phyloP scores from a whole-genome alignment of 2,329 filamentous ascomycete genomes.

The Fusarium mangiferae region DNA sequence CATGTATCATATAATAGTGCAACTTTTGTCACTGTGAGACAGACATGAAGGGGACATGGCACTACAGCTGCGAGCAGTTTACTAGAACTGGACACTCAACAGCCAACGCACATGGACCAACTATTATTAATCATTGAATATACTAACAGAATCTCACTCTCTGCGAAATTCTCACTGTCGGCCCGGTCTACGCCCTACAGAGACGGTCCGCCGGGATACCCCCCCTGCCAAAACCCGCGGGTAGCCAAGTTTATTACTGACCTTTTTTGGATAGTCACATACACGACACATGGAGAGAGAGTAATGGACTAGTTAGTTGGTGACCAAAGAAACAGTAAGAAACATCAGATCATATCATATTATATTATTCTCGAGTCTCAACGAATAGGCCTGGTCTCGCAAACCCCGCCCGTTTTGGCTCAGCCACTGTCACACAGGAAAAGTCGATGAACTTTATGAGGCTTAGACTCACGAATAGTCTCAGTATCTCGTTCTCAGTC shows the following conservation, averaged over 20 bases:
- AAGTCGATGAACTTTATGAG: not conserved
- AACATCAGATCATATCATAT: conserved; percentile 1
- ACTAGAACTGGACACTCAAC: not conserved
- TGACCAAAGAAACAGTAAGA: not conserved
- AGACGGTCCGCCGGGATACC: conserved; percentile 8
- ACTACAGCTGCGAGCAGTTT: not conserved
- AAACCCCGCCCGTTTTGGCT: not conserved
- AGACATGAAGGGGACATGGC: not conserved
- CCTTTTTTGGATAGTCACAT: not conserved
- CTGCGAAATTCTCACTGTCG: not conserved
- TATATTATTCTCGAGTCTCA: not conserved
- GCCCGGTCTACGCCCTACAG: not conserved
- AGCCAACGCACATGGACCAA: not conserved
- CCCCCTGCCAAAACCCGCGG: not conserved
- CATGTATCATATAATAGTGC: not conserved
- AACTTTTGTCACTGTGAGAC: not conserved
- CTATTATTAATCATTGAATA: not conserved
- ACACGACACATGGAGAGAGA: too few relatives aligned
- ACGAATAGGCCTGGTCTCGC: not conserved
- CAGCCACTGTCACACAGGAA: not conserved
- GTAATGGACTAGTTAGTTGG: too few relatives aligned
- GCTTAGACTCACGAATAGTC: not conserved
- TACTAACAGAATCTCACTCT: not conserved
- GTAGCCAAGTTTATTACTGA: not conserved
- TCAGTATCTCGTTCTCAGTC: not conserved